phyloP scores from a whole-genome alignment of 1,284 basidiomycete species.

The Fomitiporia mediterranea region DNA sequence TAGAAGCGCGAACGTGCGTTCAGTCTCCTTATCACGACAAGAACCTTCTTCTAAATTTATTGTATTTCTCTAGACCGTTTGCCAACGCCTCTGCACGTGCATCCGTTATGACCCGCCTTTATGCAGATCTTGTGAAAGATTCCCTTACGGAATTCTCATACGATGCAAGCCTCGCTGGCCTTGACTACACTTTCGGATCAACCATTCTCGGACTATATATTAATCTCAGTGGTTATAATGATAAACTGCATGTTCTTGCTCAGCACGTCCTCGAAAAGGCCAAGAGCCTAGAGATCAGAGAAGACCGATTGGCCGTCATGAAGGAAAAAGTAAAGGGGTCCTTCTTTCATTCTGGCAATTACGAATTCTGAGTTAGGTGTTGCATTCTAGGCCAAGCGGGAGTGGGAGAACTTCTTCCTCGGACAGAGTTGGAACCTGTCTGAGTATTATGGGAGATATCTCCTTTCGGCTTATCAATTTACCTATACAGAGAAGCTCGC shows the following conservation, averaged over 20 bases:
- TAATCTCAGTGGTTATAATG: slow-evolving; percentile 85
- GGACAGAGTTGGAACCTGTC: slow-evolving; percentile 82
- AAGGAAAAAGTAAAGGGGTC: slow-evolving; percentile 67
- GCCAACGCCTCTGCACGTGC: slow-evolving; percentile 53
- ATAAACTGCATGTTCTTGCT: slow-evolving; percentile 82
- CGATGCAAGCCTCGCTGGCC: slow-evolving; percentile 88
- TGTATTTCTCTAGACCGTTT: slow-evolving; percentile 39
- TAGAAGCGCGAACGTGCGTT: slow-evolving; percentile 66
- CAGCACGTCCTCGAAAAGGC: slow-evolving; percentile 74
- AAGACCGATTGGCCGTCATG: slow-evolving; percentile 76
- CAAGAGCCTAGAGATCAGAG: slow-evolving; percentile 63
- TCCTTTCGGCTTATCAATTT: slow-evolving; percentile 72
- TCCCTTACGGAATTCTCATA: slow-evolving; percentile 89
- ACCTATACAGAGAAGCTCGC: slow-evolving; percentile 77
- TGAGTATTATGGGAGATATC: slow-evolving; percentile 73
- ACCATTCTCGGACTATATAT: slow-evolving; percentile 70
- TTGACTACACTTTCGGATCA: slow-evolving; percentile 71
- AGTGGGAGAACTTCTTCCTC: slow-evolving; percentile 86
- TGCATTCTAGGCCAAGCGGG: slow-evolving; percentile 52
- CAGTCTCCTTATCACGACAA: neutral
- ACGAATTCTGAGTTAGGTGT: neutral
- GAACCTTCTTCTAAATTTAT: slow-evolving; percentile 4
- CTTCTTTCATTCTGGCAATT: neutral
- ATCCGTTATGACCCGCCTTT: slow-evolving; percentile 71
- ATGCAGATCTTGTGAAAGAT: slow-evolving; percentile 84